Percentiles rank a stretch among this genome's conserved stretches.
These are phyloP conservation scores for Quercus tomentella DNA, from an alignment of 331 rosid species.

Conservation along the genomic window DNA sequence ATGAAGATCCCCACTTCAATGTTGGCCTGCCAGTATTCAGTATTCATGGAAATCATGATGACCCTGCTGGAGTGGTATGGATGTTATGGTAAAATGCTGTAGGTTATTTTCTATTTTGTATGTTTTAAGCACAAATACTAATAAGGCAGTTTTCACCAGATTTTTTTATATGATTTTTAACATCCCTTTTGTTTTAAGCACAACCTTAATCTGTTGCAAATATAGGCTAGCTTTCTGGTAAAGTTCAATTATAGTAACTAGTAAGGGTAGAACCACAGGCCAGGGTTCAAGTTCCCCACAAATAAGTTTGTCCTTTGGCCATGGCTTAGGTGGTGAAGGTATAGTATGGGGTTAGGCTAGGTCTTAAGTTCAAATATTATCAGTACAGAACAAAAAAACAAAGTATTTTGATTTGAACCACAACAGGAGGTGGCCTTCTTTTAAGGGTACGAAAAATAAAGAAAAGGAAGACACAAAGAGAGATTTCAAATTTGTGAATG, in stretches of 20 bases:
- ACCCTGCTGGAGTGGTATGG: conserved; percentile 99
- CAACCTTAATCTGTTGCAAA: background rate
- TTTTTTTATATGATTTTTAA: background rate
- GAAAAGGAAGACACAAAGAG: background rate
- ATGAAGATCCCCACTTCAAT: conserved; percentile 96
- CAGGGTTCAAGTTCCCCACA: background rate
- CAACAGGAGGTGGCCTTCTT: background rate
- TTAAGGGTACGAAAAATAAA: background rate
- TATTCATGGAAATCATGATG: conserved; percentile 97
- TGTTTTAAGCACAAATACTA: background rate
- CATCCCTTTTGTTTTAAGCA: background rate
- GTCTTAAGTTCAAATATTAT: no score
- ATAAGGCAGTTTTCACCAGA: background rate
- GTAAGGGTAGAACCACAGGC: background rate
- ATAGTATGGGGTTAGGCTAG: no score
- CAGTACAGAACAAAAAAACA: no score
- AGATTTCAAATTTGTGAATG: background rate
- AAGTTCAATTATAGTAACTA: background rate
- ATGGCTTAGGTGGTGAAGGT: background rate
- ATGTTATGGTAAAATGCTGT: conserved; percentile 16
- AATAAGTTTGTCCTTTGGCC: background rate
- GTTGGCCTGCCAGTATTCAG: conserved; percentile 97
- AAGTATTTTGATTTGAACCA: no score
- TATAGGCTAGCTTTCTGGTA: background rate
- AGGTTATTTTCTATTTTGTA: background rate